Conservation (phyloP, 2,329 filamentous ascomycete genomes). For the Stagonosporopsis rhizophila region DNA sequence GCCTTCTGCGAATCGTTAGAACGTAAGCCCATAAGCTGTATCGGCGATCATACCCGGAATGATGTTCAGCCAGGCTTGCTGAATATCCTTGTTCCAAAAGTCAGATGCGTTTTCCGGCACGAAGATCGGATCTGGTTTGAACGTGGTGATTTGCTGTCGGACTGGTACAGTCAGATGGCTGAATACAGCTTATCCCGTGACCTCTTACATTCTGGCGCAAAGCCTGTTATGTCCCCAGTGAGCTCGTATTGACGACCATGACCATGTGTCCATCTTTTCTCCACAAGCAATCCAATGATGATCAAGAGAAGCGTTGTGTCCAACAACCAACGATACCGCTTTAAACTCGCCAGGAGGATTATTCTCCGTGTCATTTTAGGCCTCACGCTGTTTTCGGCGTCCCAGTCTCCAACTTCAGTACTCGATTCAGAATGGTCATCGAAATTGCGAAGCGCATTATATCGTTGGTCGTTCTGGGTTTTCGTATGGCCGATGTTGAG, state of each 20-base stretch:
- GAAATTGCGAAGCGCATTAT: conserved; percentile 33
- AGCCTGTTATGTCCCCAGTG: conserved; percentile 42
- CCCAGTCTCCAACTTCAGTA: conserved; percentile 40
- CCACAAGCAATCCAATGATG: conserved; percentile 37
- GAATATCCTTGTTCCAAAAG: conserved; percentile 42
- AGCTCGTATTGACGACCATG: conserved; percentile 31
- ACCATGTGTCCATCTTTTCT: conserved; percentile 30
- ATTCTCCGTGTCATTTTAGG: conserved; percentile 14
- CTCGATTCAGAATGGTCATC: conserved; percentile 35
- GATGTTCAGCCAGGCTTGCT: conserved; percentile 41
- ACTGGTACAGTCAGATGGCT: conserved; percentile 24
- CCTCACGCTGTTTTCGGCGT: conserved; percentile 19
- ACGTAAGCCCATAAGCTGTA: not conserved
- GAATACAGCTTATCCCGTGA: not conserved
- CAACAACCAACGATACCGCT: conserved; percentile 34
- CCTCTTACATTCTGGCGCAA: conserved; percentile 39
- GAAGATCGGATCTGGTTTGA: conserved; percentile 34
- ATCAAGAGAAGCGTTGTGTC: conserved; percentile 40
- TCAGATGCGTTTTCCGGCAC: conserved; percentile 38
- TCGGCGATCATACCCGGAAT: conserved; percentile 34
- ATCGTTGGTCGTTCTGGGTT: conserved; percentile 32
- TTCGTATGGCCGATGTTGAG: conserved; percentile 12
- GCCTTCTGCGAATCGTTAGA: conserved; percentile 29
- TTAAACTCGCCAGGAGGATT: conserved; percentile 24
- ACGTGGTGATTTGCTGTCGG: conserved; percentile 40